Base-by-base conservation (phyloP, 306 rosid genomes). In the Trifolium dubium region DNA sequence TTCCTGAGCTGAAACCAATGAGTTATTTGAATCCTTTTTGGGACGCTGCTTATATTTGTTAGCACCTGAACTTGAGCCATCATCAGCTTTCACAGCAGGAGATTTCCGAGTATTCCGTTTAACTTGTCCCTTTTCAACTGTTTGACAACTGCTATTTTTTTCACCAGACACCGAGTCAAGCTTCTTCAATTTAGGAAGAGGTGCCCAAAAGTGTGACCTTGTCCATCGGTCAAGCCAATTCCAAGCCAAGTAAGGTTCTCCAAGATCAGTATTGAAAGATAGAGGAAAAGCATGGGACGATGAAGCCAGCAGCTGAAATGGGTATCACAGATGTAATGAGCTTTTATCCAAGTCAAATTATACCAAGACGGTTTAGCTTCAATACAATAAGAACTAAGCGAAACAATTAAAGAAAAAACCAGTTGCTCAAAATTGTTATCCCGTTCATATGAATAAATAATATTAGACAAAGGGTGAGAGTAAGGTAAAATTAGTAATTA, bases 181-280 rank as follows among this genome's bases (percentile, higher is more conserved):
- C 59, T 63, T 73, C 74, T 82, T 56, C 14, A 30, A 62, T 37
- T 68, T 61, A 66, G 85, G 70, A 64, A 59, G 43, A 74, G 85
- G 85, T 69, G 61, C 86, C 88, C 88, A 86, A 75, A 83, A 85
- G 73, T 65, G 79, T 41, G 83, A 82, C 66, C 23, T 62, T 11
- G 92, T 79, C 92, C 92, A 88, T 14, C 77, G 79, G 58, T 82
- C 85, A 65, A 88, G 85, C 90, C 90, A 88, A 17, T 64, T 73
- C 81, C 73, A 56, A 69, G 73, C 72, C 44, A 77, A 31, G 77
- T 68, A 81, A 60, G 88, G 75, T 40, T 83, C 85, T 18, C 10
- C 77, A 63, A 73, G 79, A 77, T 75, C 81, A 73, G 60, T 39
- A 39, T 53, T 72, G 75, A 82, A 79, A 31, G 75, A 77, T 51